Evolutionary conservation across 805 yeast species (phyloP).

Genomic region (Candida gorgasii): DNA sequence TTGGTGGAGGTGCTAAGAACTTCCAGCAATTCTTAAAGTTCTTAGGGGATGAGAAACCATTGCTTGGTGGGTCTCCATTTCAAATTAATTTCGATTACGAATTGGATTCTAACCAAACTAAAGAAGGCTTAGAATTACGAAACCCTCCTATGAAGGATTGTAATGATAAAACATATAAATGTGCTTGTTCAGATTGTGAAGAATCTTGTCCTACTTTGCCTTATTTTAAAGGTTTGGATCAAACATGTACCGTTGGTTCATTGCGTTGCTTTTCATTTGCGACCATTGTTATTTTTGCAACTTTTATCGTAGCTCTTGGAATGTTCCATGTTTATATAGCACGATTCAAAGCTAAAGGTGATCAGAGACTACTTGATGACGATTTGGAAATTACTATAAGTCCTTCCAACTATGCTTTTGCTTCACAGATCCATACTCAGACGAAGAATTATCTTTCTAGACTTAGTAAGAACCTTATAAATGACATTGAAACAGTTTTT

Average conservation of each 20-base stretch:
- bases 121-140: constrained; percentile 22
- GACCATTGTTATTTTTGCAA: constrained; percentile 52
- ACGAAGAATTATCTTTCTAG: not conserved
- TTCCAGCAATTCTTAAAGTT: constrained; percentile 77
- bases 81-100: constrained; percentile 77
- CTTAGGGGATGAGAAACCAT: constrained; percentile 91
- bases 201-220: constrained; percentile 73
- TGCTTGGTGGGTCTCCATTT: constrained; percentile 93
- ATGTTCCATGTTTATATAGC: constrained; percentile 36
- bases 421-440: not conserved
- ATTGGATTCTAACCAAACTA: constrained; percentile 7
- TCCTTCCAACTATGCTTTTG: constrained; percentile 15
- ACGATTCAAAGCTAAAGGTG: constrained; percentile 13
- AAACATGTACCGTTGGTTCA: constrained; percentile 55
- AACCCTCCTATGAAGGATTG: constrained; percentile 49
- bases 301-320: constrained; percentile 41
- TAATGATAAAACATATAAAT: constrained; percentile 63
- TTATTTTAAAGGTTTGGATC: constrained; percentile 34
- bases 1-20: constrained; percentile 94
- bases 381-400: constrained; percentile 19
- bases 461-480: not conserved
- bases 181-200: constrained; percentile 92
- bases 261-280: constrained; percentile 75
- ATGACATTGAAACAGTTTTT: constrained; percentile 34
- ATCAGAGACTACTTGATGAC: constrained; percentile 7